Base-by-base conservation (phyloP, 495 filamentous ascomycete genomes). In the Talaromyces thailandensis region DNA sequence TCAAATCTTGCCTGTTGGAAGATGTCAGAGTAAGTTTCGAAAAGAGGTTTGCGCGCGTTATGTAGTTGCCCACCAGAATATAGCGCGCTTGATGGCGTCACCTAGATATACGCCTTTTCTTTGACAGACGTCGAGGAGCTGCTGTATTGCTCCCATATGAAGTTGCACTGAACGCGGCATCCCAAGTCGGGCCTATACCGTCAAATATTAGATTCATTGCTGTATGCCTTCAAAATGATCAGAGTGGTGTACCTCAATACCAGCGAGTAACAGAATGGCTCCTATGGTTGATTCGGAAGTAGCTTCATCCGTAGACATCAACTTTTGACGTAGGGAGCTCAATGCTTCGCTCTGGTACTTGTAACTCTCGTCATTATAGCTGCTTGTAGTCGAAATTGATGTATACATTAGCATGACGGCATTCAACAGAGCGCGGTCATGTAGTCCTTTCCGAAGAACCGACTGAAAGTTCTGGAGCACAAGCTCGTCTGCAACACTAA, bases 81-180 rank as follows among this genome's bases (percentile, higher is more conserved):
- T 72, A 52, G 74, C 74, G 52, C 74, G 71, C 56, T 76, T 74
- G 52, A 76, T 76, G 3, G 71, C 70, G 35, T 68, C 68, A 37
- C 62, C 73, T 4, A 76, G 53, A 66, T 70, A 67, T 2, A 73
- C 55, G 45, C 65, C 64, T 29, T 69, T 59, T 45, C 28, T 63
- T 58, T 60, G 65, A 58, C 71, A 72, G 21, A 71, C 26, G 24
- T 64, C 40, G 31, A 76, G 70, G 26, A 76, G 68, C 50, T 69
- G 66, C 4, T 65, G 60, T 59, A 76, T 68, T 63, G 71, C 74
- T 0, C 65, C 66, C 72, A 76, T 72, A 37, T 76, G 74, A 32
- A 73, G 62, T 56, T 75, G 69, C 16, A 75, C 73, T 58, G 72
- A 66, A 53, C 31, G 28, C 6, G 64, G 62, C 63, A 71, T 64